Conservation (phyloP, 345 rosid species). For the Moricandia moricandioides region DNA sequence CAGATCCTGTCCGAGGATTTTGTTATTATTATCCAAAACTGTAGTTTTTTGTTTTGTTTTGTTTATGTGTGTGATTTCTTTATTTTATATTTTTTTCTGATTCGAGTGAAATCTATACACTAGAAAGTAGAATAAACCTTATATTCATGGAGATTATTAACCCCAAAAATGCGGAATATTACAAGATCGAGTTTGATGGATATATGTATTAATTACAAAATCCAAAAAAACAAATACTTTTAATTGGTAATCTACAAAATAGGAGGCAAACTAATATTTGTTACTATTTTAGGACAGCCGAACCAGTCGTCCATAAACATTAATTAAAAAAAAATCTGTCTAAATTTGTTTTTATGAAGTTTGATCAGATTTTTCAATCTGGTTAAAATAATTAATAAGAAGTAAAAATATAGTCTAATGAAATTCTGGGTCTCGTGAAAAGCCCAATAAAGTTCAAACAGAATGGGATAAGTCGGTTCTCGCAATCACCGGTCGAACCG, state of each 20-base stretch:
- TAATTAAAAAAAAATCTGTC: background rate
- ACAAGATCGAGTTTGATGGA: background rate
- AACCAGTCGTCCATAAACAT: slow-evolving; percentile 5
- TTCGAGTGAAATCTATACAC: background rate
- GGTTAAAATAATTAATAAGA: background rate
- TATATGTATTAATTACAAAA: background rate
- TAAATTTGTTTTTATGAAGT: background rate
- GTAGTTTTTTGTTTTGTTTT: background rate
- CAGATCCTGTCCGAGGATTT: slow-evolving; percentile 26
- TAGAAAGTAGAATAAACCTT: background rate
- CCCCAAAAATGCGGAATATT: background rate
- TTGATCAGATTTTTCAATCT: background rate
- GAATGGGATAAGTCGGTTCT: background rate
- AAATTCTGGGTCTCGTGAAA: background rate
- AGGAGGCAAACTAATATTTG: slow-evolving; percentile 1
- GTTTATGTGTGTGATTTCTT: background rate
- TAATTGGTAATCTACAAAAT: background rate
- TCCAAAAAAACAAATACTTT: background rate
- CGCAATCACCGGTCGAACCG: background rate
- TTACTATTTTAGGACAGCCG: slow-evolving; percentile 23
- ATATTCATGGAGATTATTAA: background rate
- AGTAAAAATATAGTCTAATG: background rate
- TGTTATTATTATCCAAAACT: background rate
- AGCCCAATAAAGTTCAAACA: background rate
- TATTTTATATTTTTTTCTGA: background rate